Conservation (phyloP, 2,329 filamentous ascomycete genomes). For the Beauveria sp. region DNA sequence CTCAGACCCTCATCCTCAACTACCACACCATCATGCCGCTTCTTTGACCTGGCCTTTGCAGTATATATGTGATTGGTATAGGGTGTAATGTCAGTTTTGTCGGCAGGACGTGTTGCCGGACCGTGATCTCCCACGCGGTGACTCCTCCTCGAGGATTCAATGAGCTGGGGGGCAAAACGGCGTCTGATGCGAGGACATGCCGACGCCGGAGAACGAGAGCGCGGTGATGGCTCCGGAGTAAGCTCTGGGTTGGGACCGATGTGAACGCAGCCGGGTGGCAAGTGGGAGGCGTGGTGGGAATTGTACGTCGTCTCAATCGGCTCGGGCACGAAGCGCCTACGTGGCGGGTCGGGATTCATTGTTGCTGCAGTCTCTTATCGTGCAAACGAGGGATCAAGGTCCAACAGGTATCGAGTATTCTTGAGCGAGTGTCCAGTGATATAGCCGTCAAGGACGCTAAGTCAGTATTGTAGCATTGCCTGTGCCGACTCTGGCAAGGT, state of each 20-base stretch:
- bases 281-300: constrained; percentile 35
- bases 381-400: neutral
- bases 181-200: constrained; percentile 15
- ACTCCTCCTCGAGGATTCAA: constrained; percentile 70
- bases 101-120: constrained; percentile 54
- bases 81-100: constrained; percentile 66
- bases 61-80: constrained; percentile 55
- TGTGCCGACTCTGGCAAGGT: neutral
- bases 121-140: constrained; percentile 58
- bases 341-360: constrained; percentile 29
- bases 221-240: constrained; percentile 46
- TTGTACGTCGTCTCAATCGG: constrained; percentile 67
- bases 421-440: neutral
- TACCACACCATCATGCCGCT: constrained; percentile 25
- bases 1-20: constrained; percentile 16
- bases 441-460: neutral
- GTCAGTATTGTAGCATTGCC: neutral
- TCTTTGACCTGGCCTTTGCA: constrained; percentile 32
- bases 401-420: neutral
- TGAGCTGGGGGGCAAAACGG: constrained; percentile 69
- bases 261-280: constrained; percentile 11
- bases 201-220: constrained; percentile 32
- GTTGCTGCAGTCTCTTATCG: neutral
- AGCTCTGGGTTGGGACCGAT: constrained; percentile 49
- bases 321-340: constrained; percentile 57